Evolutionary conservation across 192 early-diverging fungal species (phyloP).

Genomic region (Powellomyces hirtus): DNA sequence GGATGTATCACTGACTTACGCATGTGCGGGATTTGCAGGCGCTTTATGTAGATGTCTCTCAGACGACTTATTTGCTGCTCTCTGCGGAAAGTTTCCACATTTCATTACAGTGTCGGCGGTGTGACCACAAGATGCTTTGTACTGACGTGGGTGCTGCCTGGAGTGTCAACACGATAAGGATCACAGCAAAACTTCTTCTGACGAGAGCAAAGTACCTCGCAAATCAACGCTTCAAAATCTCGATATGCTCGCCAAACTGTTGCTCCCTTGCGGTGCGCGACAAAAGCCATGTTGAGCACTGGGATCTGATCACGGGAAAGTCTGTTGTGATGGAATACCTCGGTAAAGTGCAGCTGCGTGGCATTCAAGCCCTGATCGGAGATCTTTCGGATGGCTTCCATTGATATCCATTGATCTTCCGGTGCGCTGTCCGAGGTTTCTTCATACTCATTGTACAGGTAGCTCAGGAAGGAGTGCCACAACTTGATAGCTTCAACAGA

Average conservation of each 20-base stretch:
- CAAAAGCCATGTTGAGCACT: not conserved
- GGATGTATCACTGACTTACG: conserved; percentile 19
- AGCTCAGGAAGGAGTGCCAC: conserved; percentile 64
- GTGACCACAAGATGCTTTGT: not conserved
- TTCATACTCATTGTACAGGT: conserved; percentile 48
- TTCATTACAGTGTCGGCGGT: not conserved
- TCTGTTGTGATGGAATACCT: conserved; percentile 36
- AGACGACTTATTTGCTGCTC: conserved; percentile 27
- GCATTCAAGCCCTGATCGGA: conserved; percentile 43
- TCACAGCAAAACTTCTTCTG: no score
- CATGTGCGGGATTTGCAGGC: conserved; percentile 44
- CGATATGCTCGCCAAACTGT: conserved; percentile 57
- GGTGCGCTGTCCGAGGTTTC: conserved; percentile 33
- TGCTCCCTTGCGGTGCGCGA: conserved; percentile 48
- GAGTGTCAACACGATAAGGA: not conserved
- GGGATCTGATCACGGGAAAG: not conserved
- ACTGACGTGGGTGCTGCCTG: not conserved
- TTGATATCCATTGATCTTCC: conserved; percentile 35
- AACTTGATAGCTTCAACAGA: conserved; percentile 59
- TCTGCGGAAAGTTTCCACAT: not conserved
- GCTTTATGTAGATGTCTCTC: conserved; percentile 38
- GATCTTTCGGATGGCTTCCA: conserved; percentile 44
- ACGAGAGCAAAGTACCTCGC: no score
- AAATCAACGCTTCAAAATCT: conserved; percentile 56
- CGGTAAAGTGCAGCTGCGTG: conserved; percentile 53